phyloP scores from a whole-genome alignment of 805 yeast species.

The Candida silvicultrix region DNA sequence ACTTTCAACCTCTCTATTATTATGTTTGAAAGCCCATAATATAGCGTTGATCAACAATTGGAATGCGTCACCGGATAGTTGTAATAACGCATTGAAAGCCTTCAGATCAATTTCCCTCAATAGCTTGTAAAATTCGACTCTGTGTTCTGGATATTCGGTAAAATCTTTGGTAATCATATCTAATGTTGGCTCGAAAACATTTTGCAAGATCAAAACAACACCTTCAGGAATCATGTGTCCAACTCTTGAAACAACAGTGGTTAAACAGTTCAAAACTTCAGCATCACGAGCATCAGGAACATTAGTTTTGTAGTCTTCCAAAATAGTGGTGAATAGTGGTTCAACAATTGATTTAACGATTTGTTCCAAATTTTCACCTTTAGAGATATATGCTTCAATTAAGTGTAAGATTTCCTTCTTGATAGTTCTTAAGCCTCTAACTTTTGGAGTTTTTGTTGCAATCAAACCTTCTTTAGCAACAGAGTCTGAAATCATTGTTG shows the following conservation, averaged over 20 bases:
- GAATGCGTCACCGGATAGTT: slow-evolving; percentile 89
- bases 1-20: slow-evolving; percentile 93
- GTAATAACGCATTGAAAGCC: slow-evolving; percentile 79
- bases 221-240: slow-evolving; percentile 87
- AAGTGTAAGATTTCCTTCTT: slow-evolving; percentile 89
- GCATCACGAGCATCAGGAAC: slow-evolving; percentile 98
- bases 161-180: slow-evolving; percentile 94
- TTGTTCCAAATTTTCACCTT: slow-evolving; percentile 78
- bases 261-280: slow-evolving; percentile 92
- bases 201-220: slow-evolving; percentile 78
- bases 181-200: slow-evolving; percentile 90
- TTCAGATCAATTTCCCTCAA: slow-evolving; percentile 81
- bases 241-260: slow-evolving; percentile 81
- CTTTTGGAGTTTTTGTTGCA: slow-evolving; percentile 93
- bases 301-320: slow-evolving; percentile 81
- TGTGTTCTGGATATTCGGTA: slow-evolving; percentile 95
- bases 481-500: slow-evolving; percentile 74
- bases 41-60: slow-evolving; percentile 89
- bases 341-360: slow-evolving; percentile 78
- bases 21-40: slow-evolving; percentile 97
- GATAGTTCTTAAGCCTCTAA: slow-evolving; percentile 91
- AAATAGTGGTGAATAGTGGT: slow-evolving; percentile 75
- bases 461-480: slow-evolving; percentile 77
- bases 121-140: slow-evolving; percentile 91
- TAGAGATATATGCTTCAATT: slow-evolving; percentile 81